These are phyloP conservation scores for Ophiosphaerella herpotricha DNA, from an alignment of 2,329 filamentous ascomycete species.

Conservation along the genomic window DNA sequence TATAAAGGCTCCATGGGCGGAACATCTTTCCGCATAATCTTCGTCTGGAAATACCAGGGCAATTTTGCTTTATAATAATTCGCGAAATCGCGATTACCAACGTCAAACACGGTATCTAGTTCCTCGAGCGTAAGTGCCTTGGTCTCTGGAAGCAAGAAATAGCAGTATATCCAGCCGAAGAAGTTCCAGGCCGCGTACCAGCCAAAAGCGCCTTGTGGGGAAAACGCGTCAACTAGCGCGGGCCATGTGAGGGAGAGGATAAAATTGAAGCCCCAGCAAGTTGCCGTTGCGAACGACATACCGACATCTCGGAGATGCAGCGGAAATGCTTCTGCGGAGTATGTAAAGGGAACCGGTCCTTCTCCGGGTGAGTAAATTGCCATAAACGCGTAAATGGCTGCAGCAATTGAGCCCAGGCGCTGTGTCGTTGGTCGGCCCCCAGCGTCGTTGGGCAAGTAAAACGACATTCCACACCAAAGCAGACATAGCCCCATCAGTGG, in stretches of 20 bases:
- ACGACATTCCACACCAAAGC: slow-evolving; percentile 34
- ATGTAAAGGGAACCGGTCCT: slow-evolving; percentile 42
- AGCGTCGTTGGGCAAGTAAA: slow-evolving; percentile 26
- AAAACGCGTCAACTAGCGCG: slow-evolving; percentile 54
- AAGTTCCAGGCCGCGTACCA: slow-evolving; percentile 63
- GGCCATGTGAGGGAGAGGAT: slow-evolving; percentile 60
- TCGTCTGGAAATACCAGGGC: slow-evolving; percentile 45
- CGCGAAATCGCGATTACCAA: slow-evolving; percentile 30
- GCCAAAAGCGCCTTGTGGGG: slow-evolving; percentile 57
- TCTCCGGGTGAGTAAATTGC: slow-evolving; percentile 47
- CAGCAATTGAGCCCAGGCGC: slow-evolving; percentile 42
- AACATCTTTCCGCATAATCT: slow-evolving; percentile 37
- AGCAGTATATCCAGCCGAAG: slow-evolving; percentile 53
- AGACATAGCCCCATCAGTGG: slow-evolving; percentile 52
- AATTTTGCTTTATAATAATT: slow-evolving; percentile 36
- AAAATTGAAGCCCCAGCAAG: slow-evolving; percentile 64
- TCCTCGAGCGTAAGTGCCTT: slow-evolving; percentile 38
- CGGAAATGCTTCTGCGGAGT: slow-evolving; percentile 51
- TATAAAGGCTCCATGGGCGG: slow-evolving; percentile 32
- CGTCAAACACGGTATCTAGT: slow-evolving; percentile 38
- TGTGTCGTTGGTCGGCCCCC: slow-evolving; percentile 16
- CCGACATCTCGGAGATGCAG: slow-evolving; percentile 51
- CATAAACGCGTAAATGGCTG: slow-evolving; percentile 56
- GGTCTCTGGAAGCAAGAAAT: slow-evolving; percentile 38
- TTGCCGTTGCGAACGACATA: slow-evolving; percentile 55